These are phyloP conservation scores for Epichloe gansuensis DNA, from an alignment of 2,329 filamentous ascomycete species.

Conservation along the genomic window DNA sequence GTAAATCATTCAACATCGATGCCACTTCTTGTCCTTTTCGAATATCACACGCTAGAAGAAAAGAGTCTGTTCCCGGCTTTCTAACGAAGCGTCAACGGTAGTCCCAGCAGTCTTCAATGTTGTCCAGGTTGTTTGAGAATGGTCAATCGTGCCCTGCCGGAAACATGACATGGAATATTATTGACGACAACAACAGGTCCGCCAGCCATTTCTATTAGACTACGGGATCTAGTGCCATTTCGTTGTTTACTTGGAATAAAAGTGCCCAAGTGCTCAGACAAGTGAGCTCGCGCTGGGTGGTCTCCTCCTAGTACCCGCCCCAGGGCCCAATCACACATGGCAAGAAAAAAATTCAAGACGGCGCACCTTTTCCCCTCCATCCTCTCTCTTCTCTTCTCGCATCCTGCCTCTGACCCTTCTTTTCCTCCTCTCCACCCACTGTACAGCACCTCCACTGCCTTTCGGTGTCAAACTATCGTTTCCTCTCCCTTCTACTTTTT, in stretches of 20 bases:
- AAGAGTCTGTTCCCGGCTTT: too few relatives aligned
- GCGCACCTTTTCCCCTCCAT: slow-evolving; percentile 14
- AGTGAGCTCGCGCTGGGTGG: background rate
- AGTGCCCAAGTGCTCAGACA: background rate
- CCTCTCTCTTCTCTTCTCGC: slow-evolving; percentile 16
- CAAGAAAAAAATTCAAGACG: slow-evolving; percentile 24
- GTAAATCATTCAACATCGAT: too few relatives aligned
- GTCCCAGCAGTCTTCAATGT: too few relatives aligned
- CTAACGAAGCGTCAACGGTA: too few relatives aligned
- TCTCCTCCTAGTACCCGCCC: slow-evolving; percentile 7
- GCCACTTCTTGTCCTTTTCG: too few relatives aligned
- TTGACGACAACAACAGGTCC: too few relatives aligned
- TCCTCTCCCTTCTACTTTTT: slow-evolving; percentile 14
- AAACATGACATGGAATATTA: too few relatives aligned
- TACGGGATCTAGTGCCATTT: background rate
- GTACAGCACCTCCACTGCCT: slow-evolving; percentile 11
- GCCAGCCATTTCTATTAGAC: too few relatives aligned
- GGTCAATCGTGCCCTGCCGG: too few relatives aligned
- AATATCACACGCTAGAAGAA: background rate
- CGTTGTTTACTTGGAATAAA: too few relatives aligned
- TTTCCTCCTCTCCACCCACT: slow-evolving; percentile 10
- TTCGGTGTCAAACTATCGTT: slow-evolving; percentile 12
- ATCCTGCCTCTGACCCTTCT: slow-evolving; percentile 10
- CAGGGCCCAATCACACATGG: slow-evolving; percentile 24
- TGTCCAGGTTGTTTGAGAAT: too few relatives aligned